Evolutionary conservation across 306 rosid genomes (phyloP).

Genomic region (Gleditsia sinensis): DNA sequence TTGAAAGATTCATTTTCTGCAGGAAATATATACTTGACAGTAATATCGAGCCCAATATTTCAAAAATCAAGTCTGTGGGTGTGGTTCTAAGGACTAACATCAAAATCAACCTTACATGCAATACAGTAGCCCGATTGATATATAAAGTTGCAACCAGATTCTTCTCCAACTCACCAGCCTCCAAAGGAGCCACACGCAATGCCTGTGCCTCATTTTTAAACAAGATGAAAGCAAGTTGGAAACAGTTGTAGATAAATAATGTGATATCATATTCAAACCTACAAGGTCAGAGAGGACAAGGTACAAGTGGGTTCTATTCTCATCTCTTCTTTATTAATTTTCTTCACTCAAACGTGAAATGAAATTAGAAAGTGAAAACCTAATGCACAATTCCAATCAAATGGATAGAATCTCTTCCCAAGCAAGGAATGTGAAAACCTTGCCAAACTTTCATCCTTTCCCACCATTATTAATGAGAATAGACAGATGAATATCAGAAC

Average conservation of each 20-base stretch:
- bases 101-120: conserved; percentile 58
- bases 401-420: neutral
- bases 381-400: neutral
- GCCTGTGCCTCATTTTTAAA: conserved; percentile 55
- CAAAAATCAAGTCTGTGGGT: neutral
- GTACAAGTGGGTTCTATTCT: neutral
- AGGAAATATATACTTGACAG: conserved; percentile 9
- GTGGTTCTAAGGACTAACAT: neutral
- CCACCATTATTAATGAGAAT: neutral
- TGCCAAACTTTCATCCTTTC: neutral
- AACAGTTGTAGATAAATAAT: neutral
- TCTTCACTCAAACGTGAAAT: neutral
- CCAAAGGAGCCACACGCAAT: conserved; percentile 67
- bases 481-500: neutral
- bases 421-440: conserved; percentile 4
- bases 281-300: neutral
- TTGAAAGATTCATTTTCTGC: conserved; percentile 72
- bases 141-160: conserved; percentile 69
- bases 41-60: conserved; percentile 28
- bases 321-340: neutral
- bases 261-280: conserved; percentile 2
- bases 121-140: conserved; percentile 79
- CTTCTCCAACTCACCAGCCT: conserved; percentile 50
- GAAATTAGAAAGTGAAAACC: neutral
- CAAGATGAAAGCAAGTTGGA: neutral